Conservation (phyloP, 192 early-diverging fungal species). For the Funneliformis mosseae region DNA sequence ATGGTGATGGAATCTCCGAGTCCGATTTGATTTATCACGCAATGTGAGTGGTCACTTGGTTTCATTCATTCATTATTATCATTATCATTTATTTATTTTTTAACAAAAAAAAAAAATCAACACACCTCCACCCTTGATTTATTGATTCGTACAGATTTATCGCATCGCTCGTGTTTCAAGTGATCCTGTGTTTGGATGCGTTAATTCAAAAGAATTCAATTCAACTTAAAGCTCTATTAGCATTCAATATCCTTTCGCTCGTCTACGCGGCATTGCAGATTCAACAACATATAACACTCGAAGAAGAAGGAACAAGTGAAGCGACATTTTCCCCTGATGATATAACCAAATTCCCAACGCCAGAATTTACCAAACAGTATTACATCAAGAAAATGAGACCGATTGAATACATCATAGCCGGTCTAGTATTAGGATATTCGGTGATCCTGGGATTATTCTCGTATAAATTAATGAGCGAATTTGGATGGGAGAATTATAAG, state of each 20-base stretch:
- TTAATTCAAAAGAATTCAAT: slow-evolving; percentile 68
- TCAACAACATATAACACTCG: slow-evolving; percentile 38
- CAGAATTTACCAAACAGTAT: slow-evolving; percentile 22
- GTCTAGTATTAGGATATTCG: slow-evolving; percentile 42
- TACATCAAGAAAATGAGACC: slow-evolving; percentile 42
- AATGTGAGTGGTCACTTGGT: background rate
- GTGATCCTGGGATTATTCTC: slow-evolving; percentile 36
- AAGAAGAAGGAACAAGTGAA: slow-evolving; percentile 2
- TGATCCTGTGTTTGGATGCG: slow-evolving; percentile 3
- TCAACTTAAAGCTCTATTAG: slow-evolving; percentile 74
- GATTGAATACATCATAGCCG: slow-evolving; percentile 49
- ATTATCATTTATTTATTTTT: background rate
- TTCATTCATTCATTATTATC: no score
- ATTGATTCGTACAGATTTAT: slow-evolving; percentile 16
- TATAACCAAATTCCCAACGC: background rate
- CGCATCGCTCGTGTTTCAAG: slow-evolving; percentile 7
- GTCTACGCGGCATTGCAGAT: slow-evolving; percentile 75
- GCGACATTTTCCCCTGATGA: background rate
- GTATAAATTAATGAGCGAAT: slow-evolving; percentile 42
- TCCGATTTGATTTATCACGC: background rate
- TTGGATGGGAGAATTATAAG: slow-evolving; percentile 55
- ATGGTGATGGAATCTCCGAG: background rate
- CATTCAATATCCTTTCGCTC: slow-evolving; percentile 66
- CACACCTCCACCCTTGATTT: background rate
- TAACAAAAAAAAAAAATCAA: background rate